Percentiles rank a stretch among this genome's conserved stretches.
Conservation (phyloP, 1,284 basidiomycete species). For the Trichosporon sp. region DNA sequence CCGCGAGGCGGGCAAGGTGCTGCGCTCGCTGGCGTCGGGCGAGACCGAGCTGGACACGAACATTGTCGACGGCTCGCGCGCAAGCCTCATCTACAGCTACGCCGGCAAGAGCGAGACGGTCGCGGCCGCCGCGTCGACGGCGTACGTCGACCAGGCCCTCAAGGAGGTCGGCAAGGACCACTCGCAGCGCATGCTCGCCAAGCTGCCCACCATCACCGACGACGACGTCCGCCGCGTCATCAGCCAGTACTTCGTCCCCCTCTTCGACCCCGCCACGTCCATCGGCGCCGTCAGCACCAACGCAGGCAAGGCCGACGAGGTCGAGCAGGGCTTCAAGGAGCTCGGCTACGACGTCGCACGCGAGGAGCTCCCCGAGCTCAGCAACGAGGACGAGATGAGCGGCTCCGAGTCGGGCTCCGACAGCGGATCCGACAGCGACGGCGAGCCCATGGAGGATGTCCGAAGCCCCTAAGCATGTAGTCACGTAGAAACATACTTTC, state of each 20-base stretch:
- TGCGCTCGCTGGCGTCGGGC: slow-evolving; percentile 69
- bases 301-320: slow-evolving; percentile 71
- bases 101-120: slow-evolving; percentile 78
- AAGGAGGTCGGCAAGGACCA: slow-evolving; percentile 71
- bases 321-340: slow-evolving; percentile 60
- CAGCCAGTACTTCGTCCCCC: slow-evolving; percentile 72
- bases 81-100: slow-evolving; percentile 78
- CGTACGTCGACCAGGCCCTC: slow-evolving; percentile 80
- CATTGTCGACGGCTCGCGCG: slow-evolving; percentile 85
- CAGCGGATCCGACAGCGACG: slow-evolving; percentile 12
- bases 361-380: slow-evolving; percentile 51
- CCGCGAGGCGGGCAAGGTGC: slow-evolving; percentile 69
- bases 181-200: slow-evolving; percentile 68
- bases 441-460: slow-evolving; percentile 24
- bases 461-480: slow-evolving; percentile 11
- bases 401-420: slow-evolving; percentile 18
- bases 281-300: slow-evolving; percentile 78
- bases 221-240: slow-evolving; percentile 69
- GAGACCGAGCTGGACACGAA: slow-evolving; percentile 78
- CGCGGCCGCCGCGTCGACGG: slow-evolving; percentile 70
- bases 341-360: slow-evolving; percentile 76
- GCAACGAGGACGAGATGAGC: slow-evolving; percentile 22
- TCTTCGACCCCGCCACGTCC: slow-evolving; percentile 75
- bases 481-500: not conserved
- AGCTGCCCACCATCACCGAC: slow-evolving; percentile 64